Base-by-base conservation (phyloP, 495 filamentous ascomycete genomes). In the Xylaria intraflava region DNA sequence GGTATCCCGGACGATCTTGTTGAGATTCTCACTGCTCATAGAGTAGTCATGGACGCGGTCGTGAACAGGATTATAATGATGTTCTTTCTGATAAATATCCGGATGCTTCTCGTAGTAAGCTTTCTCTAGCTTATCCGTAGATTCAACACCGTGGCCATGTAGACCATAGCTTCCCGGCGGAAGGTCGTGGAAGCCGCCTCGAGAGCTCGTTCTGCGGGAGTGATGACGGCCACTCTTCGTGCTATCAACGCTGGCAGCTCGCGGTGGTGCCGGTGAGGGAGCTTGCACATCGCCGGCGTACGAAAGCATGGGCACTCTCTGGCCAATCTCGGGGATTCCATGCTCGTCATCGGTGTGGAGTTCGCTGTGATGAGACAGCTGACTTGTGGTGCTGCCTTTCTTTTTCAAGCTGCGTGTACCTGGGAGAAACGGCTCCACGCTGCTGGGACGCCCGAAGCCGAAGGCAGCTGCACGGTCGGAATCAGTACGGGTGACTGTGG, bases 281-380 rank as follows among this genome's bases (percentile, higher is more conserved):
- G 93, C 93, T 71, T 99, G 93, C 9, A 99, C 94, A 69, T 97
- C 93, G 39, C 93, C 93, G 35, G 90, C 91, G 71, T 94, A 83
- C 31, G 85, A 85, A 62, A 92, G 86, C 90, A 99, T 95, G 30
- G 93, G 94, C 19, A 97, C 91, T 60, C 89, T 80, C 62, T 83
- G 78, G 33, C 90, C 90, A 56, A 95, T 93, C 63, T 92, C 87
- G 10, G 90, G 92, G 56, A 96, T 95, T 11, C 92, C 92, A 55
- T 86, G 82, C 57, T 90, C 88, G 17, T 87, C 84, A 11, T 83
- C 82, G 48, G 73, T 58, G n/a, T 63, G 70, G 27, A 68, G 62
- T 51, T 78, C 75, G 29, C 67, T 67, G 48, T 68, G 61, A 38
- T 65, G 67, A 6, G 76, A 78, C 40, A 74, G 66, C 61, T 86